Conservation (phyloP, 257 asterid species). For the Penstemon barbatus region DNA sequence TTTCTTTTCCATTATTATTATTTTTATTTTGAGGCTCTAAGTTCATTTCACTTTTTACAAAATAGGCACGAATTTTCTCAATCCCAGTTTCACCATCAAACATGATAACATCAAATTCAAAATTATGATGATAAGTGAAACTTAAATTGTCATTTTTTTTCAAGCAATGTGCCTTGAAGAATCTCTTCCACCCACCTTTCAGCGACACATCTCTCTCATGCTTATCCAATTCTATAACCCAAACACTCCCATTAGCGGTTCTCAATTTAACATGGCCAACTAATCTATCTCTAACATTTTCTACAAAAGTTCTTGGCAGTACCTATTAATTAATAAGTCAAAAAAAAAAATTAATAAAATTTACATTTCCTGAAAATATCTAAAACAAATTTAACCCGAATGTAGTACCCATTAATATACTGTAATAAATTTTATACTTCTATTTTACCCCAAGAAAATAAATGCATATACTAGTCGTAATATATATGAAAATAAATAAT, state of each 20-base stretch:
- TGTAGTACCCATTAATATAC: too few relatives aligned
- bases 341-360: background rate
- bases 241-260: slow-evolving; percentile 2
- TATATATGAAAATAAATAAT: too few relatives aligned
- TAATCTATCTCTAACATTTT: background rate
- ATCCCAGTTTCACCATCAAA: background rate
- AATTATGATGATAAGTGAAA: background rate
- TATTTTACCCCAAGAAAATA: too few relatives aligned
- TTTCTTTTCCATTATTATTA: too few relatives aligned
- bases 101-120: background rate
- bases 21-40: too few relatives aligned
- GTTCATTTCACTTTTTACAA: too few relatives aligned
- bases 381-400: too few relatives aligned
- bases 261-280: background rate
- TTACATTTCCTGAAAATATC: too few relatives aligned
- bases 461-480: too few relatives aligned
- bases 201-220: background rate
- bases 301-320: background rate
- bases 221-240: background rate
- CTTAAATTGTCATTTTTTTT: background rate
- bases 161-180: background rate
- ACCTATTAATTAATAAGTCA: background rate
- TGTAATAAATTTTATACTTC: too few relatives aligned
- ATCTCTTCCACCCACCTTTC: background rate
- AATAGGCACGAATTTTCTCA: too few relatives aligned